Evolutionary conservation across 2,329 filamentous ascomycete genomes (phyloP), one percentile per base, ranked within the genome.

Genomic region (Colletotrichum tamarilloi): DNA sequence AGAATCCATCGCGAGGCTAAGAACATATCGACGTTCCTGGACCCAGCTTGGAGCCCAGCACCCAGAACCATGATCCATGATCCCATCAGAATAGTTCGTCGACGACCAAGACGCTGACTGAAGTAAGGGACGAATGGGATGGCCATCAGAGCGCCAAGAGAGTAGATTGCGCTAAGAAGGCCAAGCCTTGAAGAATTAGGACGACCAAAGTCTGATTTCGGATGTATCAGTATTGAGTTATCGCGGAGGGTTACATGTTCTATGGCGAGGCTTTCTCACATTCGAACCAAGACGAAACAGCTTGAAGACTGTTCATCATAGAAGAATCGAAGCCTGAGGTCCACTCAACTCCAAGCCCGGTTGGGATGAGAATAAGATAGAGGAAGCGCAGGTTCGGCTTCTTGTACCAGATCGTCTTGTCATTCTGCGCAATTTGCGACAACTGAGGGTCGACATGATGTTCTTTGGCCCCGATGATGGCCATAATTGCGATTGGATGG

Each of bases 1-100:
- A 90, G 82, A 14, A 90, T 78, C 73, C 88, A 86, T 62, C 89
- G 85, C 22, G 87, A 84, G 11, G 87, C 81, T 53, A 90, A 83
- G 76, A 89, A 91, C 87, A 89, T 82, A 63, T 80, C 87, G 74
- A 80, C 32, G 8, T 73, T 64, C 2, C 70, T 38, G 2, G 70
- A 22, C 19, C 84, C 84, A 14, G 86, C 77, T 62, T 84, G 81
- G 0, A 84, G 49, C 16, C 79, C 74, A 0, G 78, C 79, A 12
- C 81, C 81, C 5, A 77, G 24, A n/a, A 81, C 79, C 76, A 81
- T 81, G 16, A 83, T 80, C 1, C 79, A 73, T 11, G 77, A 80
- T 0, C 80, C 81, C 0, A 79, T 70, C 0, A 78, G 78, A 30
- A 84, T 81, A 14, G 77, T 80, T 67, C 76, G 77, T 4, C 78